Evolutionary conservation across 1,284 basidiomycete genomes (phyloP), one percentile per base, ranked within the genome.

Genomic region (Mixia osmundae): DNA sequence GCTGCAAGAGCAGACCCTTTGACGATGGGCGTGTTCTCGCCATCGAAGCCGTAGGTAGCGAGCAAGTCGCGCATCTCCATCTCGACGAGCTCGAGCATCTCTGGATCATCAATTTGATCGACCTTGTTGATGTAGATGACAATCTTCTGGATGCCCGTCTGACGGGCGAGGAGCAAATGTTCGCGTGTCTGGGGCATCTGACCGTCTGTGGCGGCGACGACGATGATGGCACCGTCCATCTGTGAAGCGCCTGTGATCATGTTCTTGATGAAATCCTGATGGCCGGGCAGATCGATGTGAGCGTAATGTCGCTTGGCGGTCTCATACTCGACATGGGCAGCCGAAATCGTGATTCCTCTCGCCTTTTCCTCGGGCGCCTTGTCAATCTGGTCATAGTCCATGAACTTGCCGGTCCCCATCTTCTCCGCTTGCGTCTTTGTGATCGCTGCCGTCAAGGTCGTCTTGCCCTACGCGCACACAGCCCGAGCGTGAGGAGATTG

Each of bases 51-150:
- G 62, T 85, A 87, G 20, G 74, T 75, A 19, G 71, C 63, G 32
- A 99, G 69, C n/a, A 99, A 65, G 55, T 99, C 91, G 40, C 91
- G 75, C 76, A 99, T 99, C 67, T 99, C 91, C 89, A 99, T 97
- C 53, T 99, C 91, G 45, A 99, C 91, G 41, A 97, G 76, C 64
- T 95, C 85, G 43, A 97, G 66, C 85, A 97, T 95, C 67, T 99
- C 91, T 22, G 73, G 69, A 67, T 99, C 91, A 46, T 78, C 71
- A 43, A 97, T 77, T 66, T 78, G 72, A 63, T 99, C 91, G 45
- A 97, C 76, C 64, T 95, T 94, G 76, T 97, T 99, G 60, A 99
- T 87, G 66, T 95, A 99, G 48, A 99, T 91, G 45, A 97, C 82
- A 28, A 99, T 71, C 60, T 78, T 83, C 64, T 91, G 89, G 58